Base-by-base conservation (phyloP, 768 basidiomycete genomes). In the Lactifluus rugatus region DNA sequence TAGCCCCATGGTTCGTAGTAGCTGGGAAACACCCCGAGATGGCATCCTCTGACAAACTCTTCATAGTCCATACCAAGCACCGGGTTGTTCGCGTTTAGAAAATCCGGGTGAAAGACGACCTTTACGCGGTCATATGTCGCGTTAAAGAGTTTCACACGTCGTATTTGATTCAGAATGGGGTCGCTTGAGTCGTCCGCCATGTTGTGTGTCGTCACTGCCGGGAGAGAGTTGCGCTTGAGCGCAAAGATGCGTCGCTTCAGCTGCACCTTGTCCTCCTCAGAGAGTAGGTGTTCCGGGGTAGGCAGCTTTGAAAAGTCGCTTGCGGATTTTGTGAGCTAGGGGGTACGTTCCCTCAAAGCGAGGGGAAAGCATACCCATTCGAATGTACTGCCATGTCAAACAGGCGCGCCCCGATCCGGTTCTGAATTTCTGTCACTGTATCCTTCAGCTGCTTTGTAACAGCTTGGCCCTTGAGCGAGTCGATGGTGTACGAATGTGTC, bases 1-100 rank as follows among this genome's bases (percentile, higher is more conserved):
- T 96, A 96, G 0, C 91, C 91, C 91, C 91, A 93, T 3, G 92
- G 92, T 73, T 94, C 90, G 69, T 96, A 97, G 68, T 97, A 98
- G 64, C 87, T 91, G 2, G 96, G 95, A 81, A 99, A 99, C 41
- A 99, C 95, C 48, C 96, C 96, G 49, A 99, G 75, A 76, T 99
- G 96, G 69, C 95, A 97, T 1, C 96, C 96, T 62, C 96, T 78
- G 37, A 98, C 96, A 68, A 99, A 99, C 73, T 99, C 96, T 71
- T 99, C 96, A 70, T 99, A 99, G 69, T 99, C 96, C 58, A 99
- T 78, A 2, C 93, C 94, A 19, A 99, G 75, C 54, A 98, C 96
- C 0, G 96, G 96, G 73, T 98, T 97, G 73, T 94, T 97, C 60
- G 91, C 85, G 72, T 95, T 98, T 68, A 99, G 72, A 75, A 99